A percentile compares a stretch with the other conserved stretches of the same genome.
Evolutionary conservation across 805 yeast species (phyloP).

Genomic region (Candida saitoana): DNA sequence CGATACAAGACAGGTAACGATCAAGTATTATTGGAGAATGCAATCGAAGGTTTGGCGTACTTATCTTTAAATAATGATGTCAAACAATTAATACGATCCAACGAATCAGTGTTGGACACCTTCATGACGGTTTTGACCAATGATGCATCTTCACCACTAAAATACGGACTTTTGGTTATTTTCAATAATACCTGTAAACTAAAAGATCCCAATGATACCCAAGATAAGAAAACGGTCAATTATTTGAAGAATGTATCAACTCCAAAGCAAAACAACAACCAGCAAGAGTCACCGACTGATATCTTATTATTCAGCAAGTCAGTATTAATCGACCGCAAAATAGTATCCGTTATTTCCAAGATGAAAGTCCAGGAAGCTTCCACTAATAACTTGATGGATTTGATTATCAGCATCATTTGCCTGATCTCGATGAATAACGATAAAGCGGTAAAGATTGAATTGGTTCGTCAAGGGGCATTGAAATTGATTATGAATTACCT

Average conservation of each 20-base stretch:
- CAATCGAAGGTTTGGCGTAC: conserved; percentile 49
- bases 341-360: conserved; percentile 16
- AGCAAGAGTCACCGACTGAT: conserved; percentile 19
- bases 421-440: conserved; percentile 29
- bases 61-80: conserved; percentile 36
- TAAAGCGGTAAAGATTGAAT: conserved; percentile 23
- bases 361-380: conserved; percentile 14
- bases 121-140: conserved; percentile 10
- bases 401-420: conserved; percentile 30
- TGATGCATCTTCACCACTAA: conserved; percentile 13
- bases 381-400: conserved; percentile 14
- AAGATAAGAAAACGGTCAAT: conserved; percentile 30
- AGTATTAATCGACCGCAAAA: conserved; percentile 21
- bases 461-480: conserved; percentile 46
- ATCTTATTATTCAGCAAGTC: conserved; percentile 30
- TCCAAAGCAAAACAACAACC: conserved; percentile 22
- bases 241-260: conserved; percentile 34
- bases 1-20: conserved; percentile 2
- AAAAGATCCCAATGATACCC: conserved; percentile 19
- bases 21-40: conserved; percentile 12
- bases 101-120: conserved; percentile 24
- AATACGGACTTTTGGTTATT: conserved; percentile 41
- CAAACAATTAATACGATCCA: conserved; percentile 31
- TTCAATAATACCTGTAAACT: conserved; percentile 37
- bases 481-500: conserved; percentile 37